Percentiles rank a stretch among this genome's conserved stretches.
Conservation (phyloP, 768 basidiomycete species). For the Leccinellum rugosiceps region DNA sequence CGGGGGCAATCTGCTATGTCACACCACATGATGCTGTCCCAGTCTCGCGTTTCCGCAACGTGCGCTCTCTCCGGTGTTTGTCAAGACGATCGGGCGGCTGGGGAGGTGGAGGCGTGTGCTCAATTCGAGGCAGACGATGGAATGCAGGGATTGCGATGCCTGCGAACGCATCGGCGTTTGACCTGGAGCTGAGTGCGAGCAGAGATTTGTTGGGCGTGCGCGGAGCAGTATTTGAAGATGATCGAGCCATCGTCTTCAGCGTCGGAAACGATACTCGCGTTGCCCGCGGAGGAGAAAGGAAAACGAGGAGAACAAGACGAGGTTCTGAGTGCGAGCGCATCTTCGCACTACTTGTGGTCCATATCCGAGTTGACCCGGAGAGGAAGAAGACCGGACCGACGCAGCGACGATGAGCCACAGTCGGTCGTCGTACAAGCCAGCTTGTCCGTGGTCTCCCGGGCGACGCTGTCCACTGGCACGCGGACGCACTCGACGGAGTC, state of each 20-base stretch:
- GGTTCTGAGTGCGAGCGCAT: not conserved
- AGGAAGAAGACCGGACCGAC: constrained; percentile 25
- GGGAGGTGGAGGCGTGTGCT: constrained; percentile 82
- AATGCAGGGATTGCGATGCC: constrained; percentile 36
- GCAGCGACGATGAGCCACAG: constrained; percentile 14
- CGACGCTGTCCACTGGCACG: constrained; percentile 18
- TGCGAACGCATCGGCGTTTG: constrained; percentile 62
- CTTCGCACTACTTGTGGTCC: constrained; percentile 24
- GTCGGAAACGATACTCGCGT: constrained; percentile 2
- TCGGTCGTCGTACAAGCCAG: constrained; percentile 21
- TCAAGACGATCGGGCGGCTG: constrained; percentile 80
- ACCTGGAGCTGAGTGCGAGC: constrained; percentile 57
- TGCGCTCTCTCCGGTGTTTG: constrained; percentile 67
- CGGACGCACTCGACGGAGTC: constrained; percentile 34
- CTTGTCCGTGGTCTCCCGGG: constrained; percentile 18
- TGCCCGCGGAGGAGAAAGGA: not conserved
- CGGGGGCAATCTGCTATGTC: constrained; percentile 7
- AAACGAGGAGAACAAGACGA: constrained; percentile 7
- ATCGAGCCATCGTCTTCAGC: constrained; percentile 36
- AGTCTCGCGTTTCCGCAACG: constrained; percentile 54
- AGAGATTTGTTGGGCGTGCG: constrained; percentile 59
- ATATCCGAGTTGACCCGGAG: constrained; percentile 32
- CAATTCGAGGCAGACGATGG: constrained; percentile 41
- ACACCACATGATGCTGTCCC: constrained; percentile 9
- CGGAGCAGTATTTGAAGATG: constrained; percentile 65